Base-by-base conservation (phyloP, 1,139 yeast species). In the Scheffersomyces quercinus region DNA sequence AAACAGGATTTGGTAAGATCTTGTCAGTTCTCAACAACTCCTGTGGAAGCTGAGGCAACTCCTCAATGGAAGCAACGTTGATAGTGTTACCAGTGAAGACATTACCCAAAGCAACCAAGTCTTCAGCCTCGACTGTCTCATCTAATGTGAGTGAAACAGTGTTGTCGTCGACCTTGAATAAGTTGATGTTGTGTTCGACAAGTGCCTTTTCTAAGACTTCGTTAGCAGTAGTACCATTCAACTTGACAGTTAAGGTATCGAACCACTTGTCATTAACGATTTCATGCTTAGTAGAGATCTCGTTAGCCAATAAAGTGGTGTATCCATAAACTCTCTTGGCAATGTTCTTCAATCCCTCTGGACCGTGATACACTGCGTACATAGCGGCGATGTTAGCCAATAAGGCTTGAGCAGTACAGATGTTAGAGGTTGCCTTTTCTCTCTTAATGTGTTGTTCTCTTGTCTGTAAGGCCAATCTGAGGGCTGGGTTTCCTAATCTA, bases 381-480 rank as follows among this genome's bases (percentile, higher is more conserved):
- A 87, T 89, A 34, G 98, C 93, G 24, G 97, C 82, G 75, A 93
- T 90, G 67, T 93, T 93, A 32, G 99, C 99, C 53, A 93, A 75
- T 48, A 93, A 75, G 15, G 98, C 98, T 73, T 93, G 98, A 8
- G 98, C 97, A 32, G 99, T 93, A 73, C 99, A 93, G 49, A 93
- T 93, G 64, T 93, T 93, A 36, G 97, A 89, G 28, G 99, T 93
- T 13, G 99, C 99, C 71, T 88, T 91, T 67, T 93, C 99, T 64
- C 99, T 82, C 66, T 91, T 87, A 61, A 93, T 93, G 64, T 93
- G 99, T 67, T 93, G 99, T 67, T 93, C 99, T 69, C 99, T 85
- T 5, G 99, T 93, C 72, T 93, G 99, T 57, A 93, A 77, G 7
- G 99, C 97, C 57, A 93, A 77, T 68, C 99, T 81, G 53, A 86